phyloP scores from a whole-genome alignment of 495 filamentous ascomycete genomes.

The Neurospora sp. region DNA sequence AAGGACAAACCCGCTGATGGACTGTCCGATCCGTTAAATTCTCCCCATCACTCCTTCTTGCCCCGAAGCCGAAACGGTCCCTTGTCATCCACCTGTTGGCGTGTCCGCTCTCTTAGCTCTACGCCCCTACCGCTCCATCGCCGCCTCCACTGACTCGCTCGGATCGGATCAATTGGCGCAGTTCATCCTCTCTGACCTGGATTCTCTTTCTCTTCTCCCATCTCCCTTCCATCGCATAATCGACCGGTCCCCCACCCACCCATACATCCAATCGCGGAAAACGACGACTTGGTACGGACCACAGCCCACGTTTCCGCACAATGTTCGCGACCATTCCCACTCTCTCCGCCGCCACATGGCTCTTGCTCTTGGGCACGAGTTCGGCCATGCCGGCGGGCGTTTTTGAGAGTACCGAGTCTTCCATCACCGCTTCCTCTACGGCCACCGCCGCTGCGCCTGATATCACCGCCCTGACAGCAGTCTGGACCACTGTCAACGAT shows the following conservation, averaged over 20 bases:
- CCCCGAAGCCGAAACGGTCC: not conserved
- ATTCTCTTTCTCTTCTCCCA: not conserved
- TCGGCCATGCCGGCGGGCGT: constrained; percentile 1
- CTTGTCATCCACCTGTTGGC: not conserved
- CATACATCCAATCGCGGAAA: not conserved
- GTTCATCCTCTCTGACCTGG: not conserved
- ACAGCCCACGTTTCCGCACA: not conserved
- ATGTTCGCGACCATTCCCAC: constrained; percentile 4
- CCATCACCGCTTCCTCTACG: not conserved
- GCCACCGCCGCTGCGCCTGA: not conserved
- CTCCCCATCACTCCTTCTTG: not conserved
- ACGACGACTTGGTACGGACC: not conserved
- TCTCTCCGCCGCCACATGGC: constrained; percentile 8
- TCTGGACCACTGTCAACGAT: constrained; percentile 33
- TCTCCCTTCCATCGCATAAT: not conserved
- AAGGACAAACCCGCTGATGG: not conserved
- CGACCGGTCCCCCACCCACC: not conserved
- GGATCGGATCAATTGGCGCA: not conserved
- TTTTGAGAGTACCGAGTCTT: not conserved
- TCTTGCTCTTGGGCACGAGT: constrained; percentile 9
- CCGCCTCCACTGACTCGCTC: not conserved
- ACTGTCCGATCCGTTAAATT: not conserved
- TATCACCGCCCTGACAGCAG: constrained; percentile 10
- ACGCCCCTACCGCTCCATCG: not conserved
- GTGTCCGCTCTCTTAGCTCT: not conserved